Conservation (phyloP, 1,284 basidiomycete genomes). For the Cryptococcus deneoformans region DNA sequence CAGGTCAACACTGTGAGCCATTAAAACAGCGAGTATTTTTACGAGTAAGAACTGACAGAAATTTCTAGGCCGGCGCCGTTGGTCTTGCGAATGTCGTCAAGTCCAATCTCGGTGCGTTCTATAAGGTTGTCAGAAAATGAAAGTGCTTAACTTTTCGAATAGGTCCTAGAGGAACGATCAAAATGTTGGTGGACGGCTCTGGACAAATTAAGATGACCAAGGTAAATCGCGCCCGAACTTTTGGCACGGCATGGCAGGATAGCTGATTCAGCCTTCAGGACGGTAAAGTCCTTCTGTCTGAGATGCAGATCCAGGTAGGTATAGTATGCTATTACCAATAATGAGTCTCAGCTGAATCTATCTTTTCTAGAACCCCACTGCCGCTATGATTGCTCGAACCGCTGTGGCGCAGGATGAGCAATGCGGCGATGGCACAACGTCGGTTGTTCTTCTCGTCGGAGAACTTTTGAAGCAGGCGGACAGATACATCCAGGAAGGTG, state of each 20-base stretch:
- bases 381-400: conserved; percentile 98
- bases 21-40: no score
- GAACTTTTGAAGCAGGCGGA: conserved; percentile 98
- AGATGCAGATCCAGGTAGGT: conserved; percentile 94
- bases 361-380: conserved; percentile 78
- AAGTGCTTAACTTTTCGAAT: background rate
- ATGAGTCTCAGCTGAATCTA: no score
- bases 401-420: conserved; percentile 99
- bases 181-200: conserved; percentile 99
- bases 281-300: conserved; percentile 95
- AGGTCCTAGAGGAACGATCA: conserved; percentile 94
- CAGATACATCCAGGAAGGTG: conserved; percentile 96
- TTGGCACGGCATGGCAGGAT: background rate
- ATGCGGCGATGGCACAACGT: conserved; percentile 98
- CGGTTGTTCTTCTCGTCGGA: conserved; percentile 94
- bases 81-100: conserved; percentile 97
- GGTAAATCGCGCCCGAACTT: conserved; percentile 43
- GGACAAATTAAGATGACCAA: conserved; percentile 99
- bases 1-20: conserved; percentile 66
- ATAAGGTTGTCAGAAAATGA: background rate
- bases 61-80: conserved; percentile 68
- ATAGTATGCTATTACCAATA: no score
- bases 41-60: conserved; percentile 16
- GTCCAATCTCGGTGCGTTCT: conserved; percentile 78
- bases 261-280: conserved; percentile 53